These are phyloP conservation scores for Fraxinus dipetala DNA, from an alignment of 305 asterid genomes.

Conservation along the genomic window DNA sequence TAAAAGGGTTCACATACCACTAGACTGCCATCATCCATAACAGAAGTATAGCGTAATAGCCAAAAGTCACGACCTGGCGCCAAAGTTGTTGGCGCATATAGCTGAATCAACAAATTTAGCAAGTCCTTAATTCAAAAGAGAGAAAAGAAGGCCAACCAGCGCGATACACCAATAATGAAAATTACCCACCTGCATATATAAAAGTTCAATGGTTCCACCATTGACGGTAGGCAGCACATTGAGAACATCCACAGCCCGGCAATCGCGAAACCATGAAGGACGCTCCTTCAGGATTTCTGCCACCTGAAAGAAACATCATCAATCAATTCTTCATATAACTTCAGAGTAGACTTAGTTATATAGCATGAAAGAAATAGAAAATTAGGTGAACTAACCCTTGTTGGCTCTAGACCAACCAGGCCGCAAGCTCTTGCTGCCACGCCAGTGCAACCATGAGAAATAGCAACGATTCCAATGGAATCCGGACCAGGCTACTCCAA, in stretches of 20 bases:
- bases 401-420: conserved; percentile 95
- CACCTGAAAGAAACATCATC: conserved; percentile 46
- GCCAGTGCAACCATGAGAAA: conserved; percentile 99
- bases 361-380: neutral
- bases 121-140: neutral
- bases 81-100: conserved; percentile 93
- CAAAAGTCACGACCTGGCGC: conserved; percentile 96
- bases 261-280: conserved; percentile 2
- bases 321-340: neutral
- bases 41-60: conserved; percentile 77
- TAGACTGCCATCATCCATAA: conserved; percentile 86
- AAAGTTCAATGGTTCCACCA: conserved; percentile 95
- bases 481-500: conserved; percentile 99
- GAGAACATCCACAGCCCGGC: conserved; percentile 59
- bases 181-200: conserved; percentile 76
- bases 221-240: conserved; percentile 89
- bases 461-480: conserved; percentile 99
- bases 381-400: conserved; percentile 55
- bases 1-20: conserved; percentile 48
- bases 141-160: neutral
- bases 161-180: neutral
- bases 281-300: conserved; percentile 75
- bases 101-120: conserved; percentile 26
- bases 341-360: conserved; percentile 1
- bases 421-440: conserved; percentile 99